phyloP scores from a whole-genome alignment of 257 asterid species.

The Coffea canephora region DNA sequence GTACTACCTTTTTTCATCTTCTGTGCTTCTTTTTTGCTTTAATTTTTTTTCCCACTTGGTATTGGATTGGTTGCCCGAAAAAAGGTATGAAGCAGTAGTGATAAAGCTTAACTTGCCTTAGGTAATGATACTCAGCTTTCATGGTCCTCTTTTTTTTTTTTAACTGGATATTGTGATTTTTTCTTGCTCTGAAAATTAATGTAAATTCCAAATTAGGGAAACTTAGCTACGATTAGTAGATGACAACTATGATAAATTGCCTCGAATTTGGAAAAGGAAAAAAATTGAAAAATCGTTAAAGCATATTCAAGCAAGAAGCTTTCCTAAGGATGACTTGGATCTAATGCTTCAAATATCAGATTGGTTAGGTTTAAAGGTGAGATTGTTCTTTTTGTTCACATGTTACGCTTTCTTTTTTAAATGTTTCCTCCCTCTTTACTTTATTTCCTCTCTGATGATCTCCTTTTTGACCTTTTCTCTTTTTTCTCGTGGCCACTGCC shows the following conservation, averaged over 20 bases:
- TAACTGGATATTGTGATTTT: neutral
- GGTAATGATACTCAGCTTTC: conserved; percentile 2
- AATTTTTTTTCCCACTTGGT: neutral
- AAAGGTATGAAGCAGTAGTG: conserved; percentile 5
- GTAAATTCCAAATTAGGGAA: neutral
- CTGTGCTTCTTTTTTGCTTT: conserved; percentile 11
- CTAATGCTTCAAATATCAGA: conserved; percentile 24
- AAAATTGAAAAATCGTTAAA: conserved; percentile 11
- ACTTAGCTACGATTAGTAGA: neutral
- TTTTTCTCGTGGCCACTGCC: conserved; percentile 19
- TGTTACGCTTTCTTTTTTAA: conserved; percentile 31
- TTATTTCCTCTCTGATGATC: conserved; percentile 21
- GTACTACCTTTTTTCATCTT: neutral
- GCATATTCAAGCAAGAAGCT: conserved; percentile 34
- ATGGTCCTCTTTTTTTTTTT: neutral
- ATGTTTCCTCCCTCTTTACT: conserved; percentile 17
- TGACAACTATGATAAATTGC: neutral
- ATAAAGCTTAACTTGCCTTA: conserved; percentile 5
- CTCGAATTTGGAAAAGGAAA: neutral
- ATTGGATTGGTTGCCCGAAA: conserved; percentile 21
- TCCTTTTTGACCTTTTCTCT: neutral
- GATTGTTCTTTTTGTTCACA: conserved; percentile 40
- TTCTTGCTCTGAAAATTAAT: neutral
- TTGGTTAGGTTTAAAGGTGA: conserved; percentile 38
- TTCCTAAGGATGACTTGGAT: conserved; percentile 19